phyloP scores from a whole-genome alignment of 2,329 filamentous ascomycete genomes.

The Scedosporium apiospermum region DNA sequence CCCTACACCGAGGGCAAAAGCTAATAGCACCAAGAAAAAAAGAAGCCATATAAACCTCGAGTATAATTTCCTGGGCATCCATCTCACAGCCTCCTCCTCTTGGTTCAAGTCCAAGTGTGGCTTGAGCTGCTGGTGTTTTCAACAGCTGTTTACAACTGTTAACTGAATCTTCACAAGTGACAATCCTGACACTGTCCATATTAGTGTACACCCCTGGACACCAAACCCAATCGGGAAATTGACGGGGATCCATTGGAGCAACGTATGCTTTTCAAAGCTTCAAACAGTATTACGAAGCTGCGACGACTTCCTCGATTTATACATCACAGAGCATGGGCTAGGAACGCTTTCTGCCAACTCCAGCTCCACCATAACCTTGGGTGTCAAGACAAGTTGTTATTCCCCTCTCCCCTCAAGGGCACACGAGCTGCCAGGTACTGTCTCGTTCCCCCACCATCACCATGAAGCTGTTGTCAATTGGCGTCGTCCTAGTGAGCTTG shows the following conservation, averaged over 20 bases:
- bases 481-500: slow-evolving; percentile 50
- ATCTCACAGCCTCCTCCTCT: too few species aligned
- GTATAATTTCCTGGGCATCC: too few species aligned
- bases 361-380: neutral
- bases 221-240: neutral
- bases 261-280: slow-evolving; percentile 5
- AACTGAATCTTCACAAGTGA: neutral
- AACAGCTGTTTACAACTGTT: neutral
- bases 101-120: too few species aligned
- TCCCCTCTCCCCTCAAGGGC: neutral
- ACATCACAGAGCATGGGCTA: neutral
- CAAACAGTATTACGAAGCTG: neutral
- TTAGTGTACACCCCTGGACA: neutral
- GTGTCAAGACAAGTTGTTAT: neutral
- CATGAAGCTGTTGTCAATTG: slow-evolving; percentile 36
- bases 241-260: slow-evolving; percentile 4
- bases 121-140: too few species aligned
- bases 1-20: too few species aligned
- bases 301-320: neutral
- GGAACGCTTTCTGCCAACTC: neutral
- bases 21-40: too few species aligned
- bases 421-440: slow-evolving; percentile 6
- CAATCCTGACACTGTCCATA: neutral
- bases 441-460: slow-evolving; percentile 12
- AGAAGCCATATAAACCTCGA: too few species aligned